Evolutionary conservation across 495 filamentous ascomycete genomes (phyloP), one percentile per base, ranked within the genome.

Genomic region (Neurospora sp.): DNA sequence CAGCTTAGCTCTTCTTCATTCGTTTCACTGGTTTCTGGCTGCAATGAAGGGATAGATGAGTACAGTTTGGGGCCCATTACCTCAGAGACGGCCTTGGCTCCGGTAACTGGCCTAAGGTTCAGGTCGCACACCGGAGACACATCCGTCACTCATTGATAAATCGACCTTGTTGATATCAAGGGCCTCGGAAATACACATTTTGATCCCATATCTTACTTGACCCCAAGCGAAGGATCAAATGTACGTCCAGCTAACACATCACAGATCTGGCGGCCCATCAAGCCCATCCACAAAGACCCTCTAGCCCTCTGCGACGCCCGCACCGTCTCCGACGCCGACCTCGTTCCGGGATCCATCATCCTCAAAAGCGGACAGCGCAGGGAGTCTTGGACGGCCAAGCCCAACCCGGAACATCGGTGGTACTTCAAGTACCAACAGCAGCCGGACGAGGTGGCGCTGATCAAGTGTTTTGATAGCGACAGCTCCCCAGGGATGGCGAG

Each of bases 401-500:
- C 87, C 40, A 87, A 88, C 72, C 76, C 82, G 13, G 75, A 71
- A 1, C 89, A 93, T 81, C 82, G 85, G 76, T 97, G 93, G 92
- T 89, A 88, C 78, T 97, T 96, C 81, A 92, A 92, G 88, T 90
- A 87, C 70, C 91, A 89, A 2, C 86, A 91, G 77, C 84, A 84
- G 28, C 88, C 90, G 6, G 82, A 88, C 69, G 82, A 91, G 82
- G 88, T 90, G 13, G 82, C 88, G 36, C 75, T 93, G 70, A 91
- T 93, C 80, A 92, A 92, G 82, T 92, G 90, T 77, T 92, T 90
- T 81, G 90, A 92, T 81, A 88, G 86, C 8, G 88, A 89, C 82
- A 88, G 88, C 77, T 78, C 84, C 34, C 87, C 87, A 1, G 86
- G 83, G 17, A 83, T 86, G 28, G 89, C 87, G 19, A 85, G 90